Percentiles rank a stretch among this genome's conserved stretches.
These are phyloP conservation scores for Coleophoma eucalyptorum DNA, from an alignment of 2,329 filamentous ascomycete genomes.

Conservation along the genomic window DNA sequence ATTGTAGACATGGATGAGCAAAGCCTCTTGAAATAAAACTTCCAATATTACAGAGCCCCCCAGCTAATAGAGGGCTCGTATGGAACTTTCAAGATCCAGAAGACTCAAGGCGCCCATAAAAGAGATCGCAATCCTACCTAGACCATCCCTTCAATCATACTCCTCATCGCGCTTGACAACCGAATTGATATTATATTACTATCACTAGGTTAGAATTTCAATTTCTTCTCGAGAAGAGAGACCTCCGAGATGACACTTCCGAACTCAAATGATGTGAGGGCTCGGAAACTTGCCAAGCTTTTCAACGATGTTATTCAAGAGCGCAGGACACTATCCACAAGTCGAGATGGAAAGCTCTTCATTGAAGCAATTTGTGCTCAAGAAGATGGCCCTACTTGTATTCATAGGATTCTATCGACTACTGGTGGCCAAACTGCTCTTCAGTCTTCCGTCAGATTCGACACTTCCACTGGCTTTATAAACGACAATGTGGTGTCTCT, in stretches of 20 bases:
- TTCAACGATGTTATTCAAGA: slow-evolving; percentile 36
- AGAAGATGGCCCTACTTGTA: slow-evolving; percentile 33
- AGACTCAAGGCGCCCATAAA: no score
- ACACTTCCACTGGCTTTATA: slow-evolving; percentile 38
- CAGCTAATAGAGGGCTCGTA: no score
- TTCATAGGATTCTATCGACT: slow-evolving; percentile 35
- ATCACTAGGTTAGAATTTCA: background rate
- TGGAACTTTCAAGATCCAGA: no score
- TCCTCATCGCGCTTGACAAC: no score
- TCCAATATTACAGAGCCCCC: no score
- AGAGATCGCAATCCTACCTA: no score
- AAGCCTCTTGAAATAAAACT: no score
- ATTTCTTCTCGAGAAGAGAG: background rate
- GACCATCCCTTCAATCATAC: no score
- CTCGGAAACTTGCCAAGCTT: slow-evolving; percentile 29
- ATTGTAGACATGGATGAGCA: no score
- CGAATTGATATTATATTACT: no score
- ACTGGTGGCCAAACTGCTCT: slow-evolving; percentile 30
- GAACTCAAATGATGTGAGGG: slow-evolving; percentile 6
- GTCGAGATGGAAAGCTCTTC: slow-evolving; percentile 38
- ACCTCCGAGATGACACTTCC: background rate
- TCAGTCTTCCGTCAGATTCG: slow-evolving; percentile 37
- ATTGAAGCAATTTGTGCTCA: slow-evolving; percentile 43
- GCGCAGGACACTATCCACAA: slow-evolving; percentile 30
- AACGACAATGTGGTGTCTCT: slow-evolving; percentile 31